Conservation (phyloP, 2,329 filamentous ascomycete species). For the Diplodia intermedia region DNA sequence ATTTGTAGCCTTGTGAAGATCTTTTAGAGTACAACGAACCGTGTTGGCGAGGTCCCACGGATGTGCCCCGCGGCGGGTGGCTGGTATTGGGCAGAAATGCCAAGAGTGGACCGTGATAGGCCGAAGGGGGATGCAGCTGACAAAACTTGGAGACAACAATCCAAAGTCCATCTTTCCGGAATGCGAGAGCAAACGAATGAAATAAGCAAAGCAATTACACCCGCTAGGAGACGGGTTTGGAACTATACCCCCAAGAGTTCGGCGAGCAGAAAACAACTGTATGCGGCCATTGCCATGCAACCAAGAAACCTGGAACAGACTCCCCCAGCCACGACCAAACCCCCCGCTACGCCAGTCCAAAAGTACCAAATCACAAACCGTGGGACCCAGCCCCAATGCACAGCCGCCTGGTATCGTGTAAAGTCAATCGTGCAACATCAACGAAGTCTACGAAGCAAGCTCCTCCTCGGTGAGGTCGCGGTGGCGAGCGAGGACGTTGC, state of each 20-base stretch:
- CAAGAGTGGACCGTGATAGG: not conserved
- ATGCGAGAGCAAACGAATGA: not conserved
- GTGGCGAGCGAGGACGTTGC: slow-evolving; percentile 69
- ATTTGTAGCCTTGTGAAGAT: not conserved
- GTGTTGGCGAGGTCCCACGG: not conserved
- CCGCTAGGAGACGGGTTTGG: not conserved
- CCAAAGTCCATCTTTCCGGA: not conserved
- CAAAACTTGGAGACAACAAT: not conserved
- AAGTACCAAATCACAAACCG: slow-evolving; percentile 6
- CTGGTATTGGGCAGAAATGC: not conserved
- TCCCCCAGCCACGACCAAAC: not conserved
- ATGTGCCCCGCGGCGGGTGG: not conserved
- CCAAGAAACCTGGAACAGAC: slow-evolving; percentile 20
- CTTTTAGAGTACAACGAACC: not conserved
- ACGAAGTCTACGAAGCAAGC: slow-evolving; percentile 34
- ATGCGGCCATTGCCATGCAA: slow-evolving; percentile 29
- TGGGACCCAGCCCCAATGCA: slow-evolving; percentile 14
- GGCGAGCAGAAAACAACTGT: slow-evolving; percentile 10
- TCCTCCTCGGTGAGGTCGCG: slow-evolving; percentile 61
- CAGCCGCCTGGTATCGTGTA: slow-evolving; percentile 13
- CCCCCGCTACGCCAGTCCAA: slow-evolving; percentile 10
- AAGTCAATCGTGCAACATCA: not conserved
- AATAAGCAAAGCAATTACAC: slow-evolving; percentile 6
- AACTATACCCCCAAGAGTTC: slow-evolving; percentile 10
- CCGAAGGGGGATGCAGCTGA: not conserved